These are phyloP conservation scores for Phytopythium boreale DNA, from an alignment of 352 stramenopile genomes.

Conservation along the genomic window DNA sequence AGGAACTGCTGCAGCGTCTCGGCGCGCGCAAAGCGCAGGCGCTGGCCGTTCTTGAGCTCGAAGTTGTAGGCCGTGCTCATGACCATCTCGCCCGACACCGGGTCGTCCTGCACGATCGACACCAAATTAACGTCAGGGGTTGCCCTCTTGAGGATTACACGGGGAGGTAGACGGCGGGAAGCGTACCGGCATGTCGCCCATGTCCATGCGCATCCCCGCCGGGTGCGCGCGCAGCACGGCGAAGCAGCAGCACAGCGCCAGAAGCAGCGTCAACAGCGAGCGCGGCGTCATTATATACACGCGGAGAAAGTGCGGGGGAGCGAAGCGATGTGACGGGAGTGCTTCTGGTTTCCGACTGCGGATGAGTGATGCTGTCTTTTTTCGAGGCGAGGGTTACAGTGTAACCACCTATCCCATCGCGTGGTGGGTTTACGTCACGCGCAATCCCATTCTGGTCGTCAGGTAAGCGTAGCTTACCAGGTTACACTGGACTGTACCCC, in stretches of 20 bases:
- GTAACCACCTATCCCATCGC: neutral
- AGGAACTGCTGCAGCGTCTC: constrained; percentile 54
- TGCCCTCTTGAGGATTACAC: neutral
- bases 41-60: constrained; percentile 65
- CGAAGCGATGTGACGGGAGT: neutral
- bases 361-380: neutral
- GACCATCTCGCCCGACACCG: constrained; percentile 64
- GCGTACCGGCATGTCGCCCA: constrained; percentile 57
- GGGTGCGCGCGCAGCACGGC: constrained; percentile 4
- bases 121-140: neutral
- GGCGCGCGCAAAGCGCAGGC: constrained; percentile 49
- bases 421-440: neutral
- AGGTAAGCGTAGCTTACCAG: too few relatives aligned
- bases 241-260: constrained; percentile 6
- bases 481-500: too few relatives aligned
- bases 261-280: constrained; percentile 14
- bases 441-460: neutral
- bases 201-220: constrained; percentile 29
- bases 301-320: too few relatives aligned
- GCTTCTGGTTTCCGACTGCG: neutral
- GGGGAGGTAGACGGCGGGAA: neutral
- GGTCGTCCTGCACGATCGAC: constrained; percentile 35
- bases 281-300: neutral
- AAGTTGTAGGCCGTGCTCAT: constrained; percentile 58
- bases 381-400: neutral